Evolutionary conservation across 805 yeast genomes (phyloP).

Genomic region (Hanseniaspora hatyaiensis): DNA sequence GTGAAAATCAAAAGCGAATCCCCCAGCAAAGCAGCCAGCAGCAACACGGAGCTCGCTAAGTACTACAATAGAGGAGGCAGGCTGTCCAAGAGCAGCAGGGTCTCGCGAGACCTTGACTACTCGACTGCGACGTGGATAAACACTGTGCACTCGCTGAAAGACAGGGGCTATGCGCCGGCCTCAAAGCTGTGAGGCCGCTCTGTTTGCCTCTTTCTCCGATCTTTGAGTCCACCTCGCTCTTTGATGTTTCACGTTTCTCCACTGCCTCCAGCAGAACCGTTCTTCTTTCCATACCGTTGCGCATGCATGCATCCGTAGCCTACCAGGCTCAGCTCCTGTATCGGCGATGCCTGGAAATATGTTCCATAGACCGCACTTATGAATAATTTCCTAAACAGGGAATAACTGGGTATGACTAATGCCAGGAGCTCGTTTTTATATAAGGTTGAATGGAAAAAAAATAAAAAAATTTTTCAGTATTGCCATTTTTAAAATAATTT

Average conservation of each 20-base stretch:
- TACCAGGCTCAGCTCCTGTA: no score
- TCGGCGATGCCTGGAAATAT: no score
- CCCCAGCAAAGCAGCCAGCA: constrained; percentile 12
- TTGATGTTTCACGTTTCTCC: no score
- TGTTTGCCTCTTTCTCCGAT: no score
- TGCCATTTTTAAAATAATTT: no score
- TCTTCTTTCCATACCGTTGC: no score
- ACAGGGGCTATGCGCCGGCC: constrained; percentile 35
- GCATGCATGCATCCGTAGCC: no score
- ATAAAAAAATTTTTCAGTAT: neutral
- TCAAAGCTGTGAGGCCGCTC: constrained; percentile 11
- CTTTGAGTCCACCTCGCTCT: no score
- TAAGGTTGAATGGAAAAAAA: no score
- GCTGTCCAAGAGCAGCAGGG: constrained; percentile 43
- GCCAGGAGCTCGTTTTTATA: neutral
- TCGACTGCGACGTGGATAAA: constrained; percentile 69
- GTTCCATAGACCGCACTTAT: no score
- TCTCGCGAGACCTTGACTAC: constrained; percentile 47
- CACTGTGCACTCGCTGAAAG: constrained; percentile 52
- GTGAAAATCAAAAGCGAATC: constrained; percentile 31
- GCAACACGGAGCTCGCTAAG: constrained; percentile 47
- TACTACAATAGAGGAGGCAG: constrained; percentile 53
- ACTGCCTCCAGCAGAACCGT: no score
- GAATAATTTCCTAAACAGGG: neutral
- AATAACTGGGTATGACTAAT: neutral